These are phyloP conservation scores for Fomitiporia mediterranea DNA, from an alignment of 1,284 basidiomycete species.

Conservation along the genomic window DNA sequence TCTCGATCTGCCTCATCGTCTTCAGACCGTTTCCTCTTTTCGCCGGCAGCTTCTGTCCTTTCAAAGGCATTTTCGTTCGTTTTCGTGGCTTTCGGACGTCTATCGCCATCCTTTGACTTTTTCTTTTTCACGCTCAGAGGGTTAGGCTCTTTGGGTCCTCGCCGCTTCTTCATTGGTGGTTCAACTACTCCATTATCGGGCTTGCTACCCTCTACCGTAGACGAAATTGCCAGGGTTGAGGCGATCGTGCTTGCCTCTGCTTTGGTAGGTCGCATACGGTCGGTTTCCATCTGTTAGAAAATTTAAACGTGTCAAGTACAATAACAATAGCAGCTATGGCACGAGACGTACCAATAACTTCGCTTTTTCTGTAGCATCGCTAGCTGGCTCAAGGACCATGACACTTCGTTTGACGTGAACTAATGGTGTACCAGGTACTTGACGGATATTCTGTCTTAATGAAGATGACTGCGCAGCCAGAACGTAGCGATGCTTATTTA, in stretches of 20 bases:
- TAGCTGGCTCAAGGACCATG: slow-evolving; percentile 85
- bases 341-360: slow-evolving; percentile 57
- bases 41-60: background rate
- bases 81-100: background rate
- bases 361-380: slow-evolving; percentile 63
- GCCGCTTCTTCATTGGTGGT: slow-evolving; percentile 54
- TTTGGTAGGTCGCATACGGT: slow-evolving; percentile 42
- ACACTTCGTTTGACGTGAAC: slow-evolving; percentile 88
- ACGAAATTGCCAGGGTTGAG: slow-evolving; percentile 26
- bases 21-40: slow-evolving; percentile 11
- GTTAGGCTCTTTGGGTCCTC: slow-evolving; percentile 84
- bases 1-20: background rate
- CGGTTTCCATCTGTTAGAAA: slow-evolving; percentile 55
- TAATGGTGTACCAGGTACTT: slow-evolving; percentile 78
- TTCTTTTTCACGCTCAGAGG: slow-evolving; percentile 93
- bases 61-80: background rate
- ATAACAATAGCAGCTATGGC: background rate
- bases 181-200: slow-evolving; percentile 27
- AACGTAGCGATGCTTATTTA: slow-evolving; percentile 88
- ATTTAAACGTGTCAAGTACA: no score
- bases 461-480: slow-evolving; percentile 75
- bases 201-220: background rate
- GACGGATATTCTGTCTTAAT: slow-evolving; percentile 61
- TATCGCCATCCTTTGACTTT: slow-evolving; percentile 32
- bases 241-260: slow-evolving; percentile 42